Evolutionary conservation across 1,284 basidiomycete species (phyloP).

Genomic region (Ustilago hordei): DNA sequence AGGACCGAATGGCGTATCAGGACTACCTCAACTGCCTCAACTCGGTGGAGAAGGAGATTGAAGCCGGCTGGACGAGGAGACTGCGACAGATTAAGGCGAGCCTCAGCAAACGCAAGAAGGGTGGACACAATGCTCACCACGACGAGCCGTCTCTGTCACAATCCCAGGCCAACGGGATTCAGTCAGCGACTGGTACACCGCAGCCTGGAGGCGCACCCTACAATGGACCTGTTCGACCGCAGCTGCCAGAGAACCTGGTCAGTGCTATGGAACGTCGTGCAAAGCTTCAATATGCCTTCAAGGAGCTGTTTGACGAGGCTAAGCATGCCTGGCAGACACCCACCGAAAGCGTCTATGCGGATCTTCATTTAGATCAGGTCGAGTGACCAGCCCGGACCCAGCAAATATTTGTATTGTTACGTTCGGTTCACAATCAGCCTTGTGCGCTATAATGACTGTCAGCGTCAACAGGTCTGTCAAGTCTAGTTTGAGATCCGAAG

Average conservation of each 20-base stretch:
- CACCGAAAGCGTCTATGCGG: conserved; percentile 55
- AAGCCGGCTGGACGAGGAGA: conserved; percentile 65
- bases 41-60: conserved; percentile 67
- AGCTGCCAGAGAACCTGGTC: conserved; percentile 58
- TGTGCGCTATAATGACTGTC: not conserved
- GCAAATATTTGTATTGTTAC: not conserved
- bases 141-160: conserved; percentile 38
- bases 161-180: conserved; percentile 28
- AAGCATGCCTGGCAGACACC: conserved; percentile 58
- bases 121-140: conserved; percentile 36
- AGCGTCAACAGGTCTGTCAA: not conserved
- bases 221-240: conserved; percentile 58
- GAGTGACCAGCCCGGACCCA: conserved; percentile 16
- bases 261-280: conserved; percentile 58
- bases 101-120: conserved; percentile 64
- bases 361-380: conserved; percentile 41
- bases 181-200: conserved; percentile 37
- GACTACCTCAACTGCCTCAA: conserved; percentile 62
- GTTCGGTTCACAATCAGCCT: no score
- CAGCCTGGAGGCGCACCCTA: conserved; percentile 35
- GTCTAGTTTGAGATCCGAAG: not conserved
- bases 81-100: conserved; percentile 65
- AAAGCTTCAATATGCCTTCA: conserved; percentile 60
- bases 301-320: conserved; percentile 60
- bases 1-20: conserved; percentile 86